Evolutionary conservation across 139 green algal genomes (phyloP).

Genomic region (Choricystis sp.): DNA sequence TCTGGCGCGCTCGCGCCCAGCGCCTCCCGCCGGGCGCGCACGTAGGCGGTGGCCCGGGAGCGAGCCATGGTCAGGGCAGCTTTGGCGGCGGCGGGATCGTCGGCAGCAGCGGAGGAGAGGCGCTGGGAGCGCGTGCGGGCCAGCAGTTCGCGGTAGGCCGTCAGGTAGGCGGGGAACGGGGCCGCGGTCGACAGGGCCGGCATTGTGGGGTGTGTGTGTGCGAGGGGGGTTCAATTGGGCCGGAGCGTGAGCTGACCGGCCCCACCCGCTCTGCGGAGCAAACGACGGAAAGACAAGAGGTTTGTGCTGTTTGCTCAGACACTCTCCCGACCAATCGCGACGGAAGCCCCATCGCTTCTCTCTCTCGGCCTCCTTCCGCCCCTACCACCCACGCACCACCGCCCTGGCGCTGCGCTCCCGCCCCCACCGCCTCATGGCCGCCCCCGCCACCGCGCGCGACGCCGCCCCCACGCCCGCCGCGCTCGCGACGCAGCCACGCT

Average conservation of each 20-base stretch:
- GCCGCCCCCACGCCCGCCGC: constrained; percentile 15
- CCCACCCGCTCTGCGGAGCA: too few species aligned
- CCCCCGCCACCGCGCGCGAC: constrained; percentile 27
- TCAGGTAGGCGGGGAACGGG: background rate
- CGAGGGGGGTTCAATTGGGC: too few species aligned
- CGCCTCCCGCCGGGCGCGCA: background rate
- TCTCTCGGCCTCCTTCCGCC: background rate
- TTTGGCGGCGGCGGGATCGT: background rate
- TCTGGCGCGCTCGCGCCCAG: too few species aligned
- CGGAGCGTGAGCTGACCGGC: too few species aligned
- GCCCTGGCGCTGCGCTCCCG: background rate
- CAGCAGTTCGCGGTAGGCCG: background rate
- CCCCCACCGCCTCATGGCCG: background rate
- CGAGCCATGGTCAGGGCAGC: background rate
- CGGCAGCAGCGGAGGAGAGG: too few species aligned
- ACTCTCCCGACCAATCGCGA: too few species aligned
- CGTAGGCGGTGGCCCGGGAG: background rate
- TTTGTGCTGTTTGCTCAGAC: too few species aligned
- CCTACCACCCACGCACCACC: background rate
- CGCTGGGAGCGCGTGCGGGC: background rate
- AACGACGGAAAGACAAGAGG: too few species aligned
- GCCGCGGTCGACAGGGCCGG: background rate
- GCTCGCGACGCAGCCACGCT: constrained; percentile 14
- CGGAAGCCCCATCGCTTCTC: too few species aligned
- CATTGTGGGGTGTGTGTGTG: background rate